Percentiles rank a stretch among this genome's conserved stretches.
Conservation (phyloP, 306 rosid genomes). For the Medicago truncatula region DNA sequence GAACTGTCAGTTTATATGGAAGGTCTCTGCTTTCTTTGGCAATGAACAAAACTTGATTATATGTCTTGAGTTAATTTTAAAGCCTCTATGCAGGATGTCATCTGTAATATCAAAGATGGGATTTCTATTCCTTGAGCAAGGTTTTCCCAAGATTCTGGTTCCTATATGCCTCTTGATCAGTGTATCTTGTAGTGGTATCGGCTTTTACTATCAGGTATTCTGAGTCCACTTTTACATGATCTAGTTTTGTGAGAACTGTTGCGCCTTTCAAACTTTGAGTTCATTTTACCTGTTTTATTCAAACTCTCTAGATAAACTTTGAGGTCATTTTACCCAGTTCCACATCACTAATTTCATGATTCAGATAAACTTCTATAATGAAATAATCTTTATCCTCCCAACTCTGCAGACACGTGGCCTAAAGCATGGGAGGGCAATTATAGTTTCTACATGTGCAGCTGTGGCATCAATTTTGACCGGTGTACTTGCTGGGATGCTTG, state of each 20-base stretch:
- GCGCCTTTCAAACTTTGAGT: constrained; percentile 21
- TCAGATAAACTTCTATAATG: background rate
- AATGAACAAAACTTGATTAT: constrained; percentile 20
- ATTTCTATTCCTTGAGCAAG: constrained; percentile 90
- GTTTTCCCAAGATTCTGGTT: constrained; percentile 76
- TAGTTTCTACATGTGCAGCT: constrained; percentile 93
- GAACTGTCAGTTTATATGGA: constrained; percentile 15
- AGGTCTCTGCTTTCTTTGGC: constrained; percentile 2
- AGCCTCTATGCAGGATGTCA: constrained; percentile 76
- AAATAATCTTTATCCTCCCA: constrained; percentile 31
- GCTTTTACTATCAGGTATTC: constrained; percentile 91
- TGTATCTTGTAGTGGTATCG: constrained; percentile 77
- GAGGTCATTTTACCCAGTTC: constrained; percentile 13
- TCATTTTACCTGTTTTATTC: constrained; percentile 2
- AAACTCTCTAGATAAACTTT: constrained; percentile 24
- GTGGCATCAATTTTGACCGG: constrained; percentile 97
- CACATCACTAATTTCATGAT: constrained; percentile 26
- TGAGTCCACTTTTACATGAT: background rate
- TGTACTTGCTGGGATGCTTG: constrained; percentile 97
- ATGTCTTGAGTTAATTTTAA: constrained; percentile 19
- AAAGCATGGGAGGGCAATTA: constrained; percentile 95
- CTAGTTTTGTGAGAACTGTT: constrained; percentile 29
- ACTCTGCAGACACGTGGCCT: constrained; percentile 82
- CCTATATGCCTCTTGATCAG: constrained; percentile 80
- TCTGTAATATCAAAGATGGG: constrained; percentile 98